Percentiles rank a stretch among this genome's conserved stretches.
These are phyloP conservation scores for Aspergillus fijiensis DNA, from an alignment of 2,329 filamentous ascomycete genomes.

Conservation along the genomic window DNA sequence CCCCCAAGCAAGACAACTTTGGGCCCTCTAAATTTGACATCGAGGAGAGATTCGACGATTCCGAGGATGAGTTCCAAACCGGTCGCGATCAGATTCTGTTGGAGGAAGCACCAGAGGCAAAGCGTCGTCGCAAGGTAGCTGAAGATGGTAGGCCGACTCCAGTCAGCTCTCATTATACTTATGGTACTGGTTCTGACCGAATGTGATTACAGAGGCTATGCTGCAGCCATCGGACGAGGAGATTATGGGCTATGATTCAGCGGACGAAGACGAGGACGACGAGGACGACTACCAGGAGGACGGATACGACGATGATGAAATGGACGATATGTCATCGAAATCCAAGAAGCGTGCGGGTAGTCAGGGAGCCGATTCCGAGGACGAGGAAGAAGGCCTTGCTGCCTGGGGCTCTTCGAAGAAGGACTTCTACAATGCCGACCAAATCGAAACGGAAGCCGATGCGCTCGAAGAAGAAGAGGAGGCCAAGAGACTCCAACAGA, in stretches of 20 bases:
- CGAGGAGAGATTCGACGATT: slow-evolving; percentile 80
- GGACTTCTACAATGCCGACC: slow-evolving; percentile 91
- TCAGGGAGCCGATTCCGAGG: slow-evolving; percentile 28
- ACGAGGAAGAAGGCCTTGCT: slow-evolving; percentile 58
- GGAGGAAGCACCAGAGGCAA: slow-evolving; percentile 75
- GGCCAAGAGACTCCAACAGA: slow-evolving; percentile 82
- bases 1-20: slow-evolving; percentile 30
- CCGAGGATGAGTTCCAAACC: slow-evolving; percentile 89
- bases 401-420: slow-evolving; percentile 87
- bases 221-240: slow-evolving; percentile 64
- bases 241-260: slow-evolving; percentile 54
- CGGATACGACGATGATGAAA: slow-evolving; percentile 35
- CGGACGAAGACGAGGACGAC: slow-evolving; percentile 43
- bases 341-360: slow-evolving; percentile 23
- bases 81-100: slow-evolving; percentile 83
- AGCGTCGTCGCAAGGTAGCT: slow-evolving; percentile 68
- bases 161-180: not conserved
- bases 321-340: slow-evolving; percentile 24
- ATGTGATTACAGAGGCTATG: slow-evolving; percentile 50
- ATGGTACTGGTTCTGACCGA: slow-evolving; percentile 17
- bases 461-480: slow-evolving; percentile 91
- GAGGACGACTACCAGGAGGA: slow-evolving; percentile 47
- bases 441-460: slow-evolving; percentile 66
- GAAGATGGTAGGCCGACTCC: slow-evolving; percentile 58
- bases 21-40: slow-evolving; percentile 38